Evolutionary conservation across 2,329 filamentous ascomycete species (phyloP).

Genomic region (Nigrospora osmanthi): DNA sequence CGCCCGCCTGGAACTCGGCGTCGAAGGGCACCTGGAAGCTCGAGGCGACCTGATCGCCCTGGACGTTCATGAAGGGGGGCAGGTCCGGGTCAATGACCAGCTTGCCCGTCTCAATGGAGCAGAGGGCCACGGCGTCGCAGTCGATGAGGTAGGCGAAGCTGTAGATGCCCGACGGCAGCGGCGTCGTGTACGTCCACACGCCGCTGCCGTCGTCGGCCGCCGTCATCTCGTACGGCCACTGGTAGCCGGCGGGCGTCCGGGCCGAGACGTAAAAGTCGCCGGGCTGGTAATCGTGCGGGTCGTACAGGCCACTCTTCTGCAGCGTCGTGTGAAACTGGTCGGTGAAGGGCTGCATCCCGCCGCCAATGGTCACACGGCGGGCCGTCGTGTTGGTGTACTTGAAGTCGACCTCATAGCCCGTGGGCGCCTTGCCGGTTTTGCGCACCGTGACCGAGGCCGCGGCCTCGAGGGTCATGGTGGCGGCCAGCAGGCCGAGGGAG

Average conservation of each 20-base stretch:
- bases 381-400: conserved; percentile 2
- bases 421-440: conserved; percentile 2
- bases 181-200: conserved; percentile 17
- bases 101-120: conserved; percentile 17
- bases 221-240: conserved; percentile 19
- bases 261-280: conserved; percentile 18
- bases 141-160: conserved; percentile 18
- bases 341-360: conserved; percentile 15
- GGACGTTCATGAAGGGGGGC: conserved; percentile 17
- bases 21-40: conserved; percentile 20
- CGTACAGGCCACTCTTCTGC: conserved; percentile 11
- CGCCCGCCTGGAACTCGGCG: conserved; percentile 12
- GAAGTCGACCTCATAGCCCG: conserved; percentile 4
- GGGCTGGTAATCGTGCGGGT: conserved; percentile 16
- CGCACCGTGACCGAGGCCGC: conserved; percentile 1
- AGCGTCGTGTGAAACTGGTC: conserved; percentile 18
- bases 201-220: conserved; percentile 7
- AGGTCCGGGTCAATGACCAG: conserved; percentile 20
- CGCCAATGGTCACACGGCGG: conserved; percentile 10
- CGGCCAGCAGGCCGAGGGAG: neutral
- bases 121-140: conserved; percentile 15
- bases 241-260: conserved; percentile 6
- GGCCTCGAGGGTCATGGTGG: neutral
- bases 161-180: conserved; percentile 18
- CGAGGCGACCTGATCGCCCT: conserved; percentile 16